Percentiles rank a stretch among this genome's conserved stretches.
phyloP scores from a whole-genome alignment of 2,329 filamentous ascomycete species.

The Phoma sp. region DNA sequence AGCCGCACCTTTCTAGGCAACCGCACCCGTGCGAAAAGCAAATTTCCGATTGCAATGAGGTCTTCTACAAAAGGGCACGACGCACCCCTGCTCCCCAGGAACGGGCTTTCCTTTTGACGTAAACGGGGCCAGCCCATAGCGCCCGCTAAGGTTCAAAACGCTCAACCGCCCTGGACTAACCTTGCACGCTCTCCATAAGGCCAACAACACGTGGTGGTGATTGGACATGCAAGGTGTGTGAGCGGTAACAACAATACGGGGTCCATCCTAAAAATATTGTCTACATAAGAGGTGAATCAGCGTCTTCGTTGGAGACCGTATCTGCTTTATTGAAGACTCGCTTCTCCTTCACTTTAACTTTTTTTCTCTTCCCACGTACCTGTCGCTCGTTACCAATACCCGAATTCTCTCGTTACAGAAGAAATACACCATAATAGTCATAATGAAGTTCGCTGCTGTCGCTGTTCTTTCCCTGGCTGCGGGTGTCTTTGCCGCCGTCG shows the following conservation, averaged over 20 bases:
- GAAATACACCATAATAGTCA: constrained; percentile 21
- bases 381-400: background rate
- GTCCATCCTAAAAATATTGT: constrained; percentile 13
- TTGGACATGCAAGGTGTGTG: constrained; percentile 20
- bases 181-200: constrained; percentile 8
- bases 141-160: constrained; percentile 20
- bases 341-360: background rate
- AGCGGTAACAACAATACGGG: constrained; percentile 22
- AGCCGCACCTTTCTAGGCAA: constrained; percentile 1
- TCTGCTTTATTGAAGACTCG: background rate
- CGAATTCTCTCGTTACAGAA: constrained; percentile 10
- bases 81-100: constrained; percentile 20
- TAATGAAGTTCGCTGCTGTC: constrained; percentile 38
- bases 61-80: background rate
- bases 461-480: constrained; percentile 36
- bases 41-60: constrained; percentile 14
- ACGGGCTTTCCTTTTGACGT: constrained; percentile 18
- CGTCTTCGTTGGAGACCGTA: no score
- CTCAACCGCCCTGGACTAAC: constrained; percentile 8
- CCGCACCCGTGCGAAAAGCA: constrained; percentile 1
- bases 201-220: constrained; percentile 16
- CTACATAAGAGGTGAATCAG: constrained; percentile 4
- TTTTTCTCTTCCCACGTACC: no score
- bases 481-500: constrained; percentile 33
- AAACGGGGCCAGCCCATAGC: constrained; percentile 22